phyloP scores from a whole-genome alignment of 2,329 filamentous ascomycete species.

The Epichloe bromicola region DNA sequence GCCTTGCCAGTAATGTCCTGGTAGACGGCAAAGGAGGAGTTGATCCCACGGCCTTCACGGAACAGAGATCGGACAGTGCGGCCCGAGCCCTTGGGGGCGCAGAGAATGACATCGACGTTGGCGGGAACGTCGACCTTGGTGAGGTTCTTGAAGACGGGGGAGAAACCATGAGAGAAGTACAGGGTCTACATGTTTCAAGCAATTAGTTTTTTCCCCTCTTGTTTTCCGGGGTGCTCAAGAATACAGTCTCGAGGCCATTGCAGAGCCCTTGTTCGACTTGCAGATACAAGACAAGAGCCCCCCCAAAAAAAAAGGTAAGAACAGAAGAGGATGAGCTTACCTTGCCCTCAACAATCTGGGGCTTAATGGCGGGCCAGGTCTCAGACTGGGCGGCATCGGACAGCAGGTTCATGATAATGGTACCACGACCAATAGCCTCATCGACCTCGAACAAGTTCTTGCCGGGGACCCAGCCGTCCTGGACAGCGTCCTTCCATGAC shows the following conservation, averaged over 20 bases:
- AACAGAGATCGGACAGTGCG: constrained; percentile 97
- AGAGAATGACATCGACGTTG: constrained; percentile 98
- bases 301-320: neutral
- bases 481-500: constrained; percentile 93
- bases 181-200: constrained; percentile 52
- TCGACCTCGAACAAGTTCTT: constrained; percentile 99
- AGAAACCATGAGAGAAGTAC: constrained; percentile 99
- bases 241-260: neutral
- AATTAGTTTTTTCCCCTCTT: neutral
- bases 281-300: neutral
- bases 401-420: constrained; percentile 98
- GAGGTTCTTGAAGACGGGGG: constrained; percentile 99
- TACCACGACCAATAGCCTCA: constrained; percentile 85
- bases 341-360: constrained; percentile 97
- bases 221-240: neutral
- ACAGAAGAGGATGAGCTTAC: constrained; percentile 32
- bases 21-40: constrained; percentile 96
- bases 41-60: constrained; percentile 98
- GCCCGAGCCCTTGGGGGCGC: constrained; percentile 97
- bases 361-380: constrained; percentile 98
- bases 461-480: constrained; percentile 96
- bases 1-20: constrained; percentile 97
- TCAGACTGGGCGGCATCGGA: constrained; percentile 95
- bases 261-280: neutral
- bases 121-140: constrained; percentile 96